These are phyloP conservation scores for Trametes polyzona DNA, from an alignment of 1,284 basidiomycete species.

Conservation along the genomic window DNA sequence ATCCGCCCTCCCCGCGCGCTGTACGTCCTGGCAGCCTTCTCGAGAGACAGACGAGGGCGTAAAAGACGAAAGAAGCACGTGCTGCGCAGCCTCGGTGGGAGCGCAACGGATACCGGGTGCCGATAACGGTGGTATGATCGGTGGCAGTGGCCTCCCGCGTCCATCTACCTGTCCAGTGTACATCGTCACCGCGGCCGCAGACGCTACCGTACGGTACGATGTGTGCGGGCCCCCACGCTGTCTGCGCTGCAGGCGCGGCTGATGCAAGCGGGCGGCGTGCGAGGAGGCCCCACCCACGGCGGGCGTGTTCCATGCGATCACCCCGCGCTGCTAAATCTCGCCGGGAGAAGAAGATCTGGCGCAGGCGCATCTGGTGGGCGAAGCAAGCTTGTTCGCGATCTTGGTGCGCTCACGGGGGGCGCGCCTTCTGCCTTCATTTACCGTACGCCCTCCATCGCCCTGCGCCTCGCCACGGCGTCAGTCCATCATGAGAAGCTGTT, in stretches of 20 bases:
- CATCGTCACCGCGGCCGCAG: background rate
- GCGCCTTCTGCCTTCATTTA: background rate
- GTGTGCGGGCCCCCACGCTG: conserved; percentile 5
- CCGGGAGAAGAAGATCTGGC: background rate
- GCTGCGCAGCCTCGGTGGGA: background rate
- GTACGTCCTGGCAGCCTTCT: background rate
- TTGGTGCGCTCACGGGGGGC: background rate
- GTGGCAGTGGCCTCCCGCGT: background rate
- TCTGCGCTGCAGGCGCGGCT: background rate
- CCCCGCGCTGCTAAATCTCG: background rate
- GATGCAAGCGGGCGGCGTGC: background rate
- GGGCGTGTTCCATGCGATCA: background rate
- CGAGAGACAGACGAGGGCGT: background rate
- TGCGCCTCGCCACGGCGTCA: background rate
- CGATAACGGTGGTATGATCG: background rate
- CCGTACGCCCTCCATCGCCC: background rate
- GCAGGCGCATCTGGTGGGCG: conserved; percentile 3
- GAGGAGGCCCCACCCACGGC: background rate
- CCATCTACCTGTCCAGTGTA: background rate
- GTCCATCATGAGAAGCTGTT: conserved; percentile 5
- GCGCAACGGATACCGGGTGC: background rate
- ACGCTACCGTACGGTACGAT: background rate
- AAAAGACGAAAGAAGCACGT: background rate
- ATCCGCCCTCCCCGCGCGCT: background rate
- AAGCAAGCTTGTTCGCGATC: conserved; percentile 9